These are phyloP conservation scores for Suhomyces kilbournensis DNA, from an alignment of 805 yeast species.

Conservation along the genomic window DNA sequence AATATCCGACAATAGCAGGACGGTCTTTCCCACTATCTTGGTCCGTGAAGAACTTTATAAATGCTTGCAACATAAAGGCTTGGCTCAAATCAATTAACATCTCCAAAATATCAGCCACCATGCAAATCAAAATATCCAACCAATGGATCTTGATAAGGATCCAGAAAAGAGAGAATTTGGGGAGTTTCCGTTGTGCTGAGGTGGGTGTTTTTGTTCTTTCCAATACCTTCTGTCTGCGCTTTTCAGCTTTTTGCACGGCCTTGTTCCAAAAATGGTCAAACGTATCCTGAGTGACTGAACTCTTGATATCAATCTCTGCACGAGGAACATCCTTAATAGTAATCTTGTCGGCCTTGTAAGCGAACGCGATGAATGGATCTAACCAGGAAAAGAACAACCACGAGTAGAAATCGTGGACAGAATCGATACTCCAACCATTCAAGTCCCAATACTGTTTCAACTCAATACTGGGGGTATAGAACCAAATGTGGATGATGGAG, in stretches of 20 bases:
- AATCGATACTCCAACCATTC: constrained; percentile 5
- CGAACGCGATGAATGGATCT: constrained; percentile 20
- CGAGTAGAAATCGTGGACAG: constrained; percentile 14
- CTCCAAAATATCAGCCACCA: not conserved
- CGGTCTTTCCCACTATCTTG: constrained; percentile 5
- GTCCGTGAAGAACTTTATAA: constrained; percentile 15
- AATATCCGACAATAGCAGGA: constrained; percentile 15
- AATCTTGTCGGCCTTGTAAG: constrained; percentile 20
- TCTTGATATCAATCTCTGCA: constrained; percentile 1
- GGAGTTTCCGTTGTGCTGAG: constrained; percentile 2
- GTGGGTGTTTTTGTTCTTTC: constrained; percentile 2
- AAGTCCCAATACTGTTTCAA: constrained; percentile 8
- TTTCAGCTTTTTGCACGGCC: constrained; percentile 1
- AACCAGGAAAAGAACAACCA: constrained; percentile 20
- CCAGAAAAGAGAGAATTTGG: constrained; percentile 5
- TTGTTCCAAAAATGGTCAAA: constrained; percentile 2
- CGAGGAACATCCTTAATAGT: constrained; percentile 14
- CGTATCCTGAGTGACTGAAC: not conserved
- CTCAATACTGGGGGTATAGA: constrained; percentile 11
- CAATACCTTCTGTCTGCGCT: not conserved
- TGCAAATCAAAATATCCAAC: not conserved
- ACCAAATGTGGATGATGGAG: not conserved
- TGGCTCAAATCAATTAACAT: constrained; percentile 18
- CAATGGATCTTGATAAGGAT: constrained; percentile 4
- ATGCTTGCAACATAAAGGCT: constrained; percentile 12